These are phyloP conservation scores for Thalassiosira hispida DNA, from an alignment of 352 stramenopile species.

Conservation along the genomic window DNA sequence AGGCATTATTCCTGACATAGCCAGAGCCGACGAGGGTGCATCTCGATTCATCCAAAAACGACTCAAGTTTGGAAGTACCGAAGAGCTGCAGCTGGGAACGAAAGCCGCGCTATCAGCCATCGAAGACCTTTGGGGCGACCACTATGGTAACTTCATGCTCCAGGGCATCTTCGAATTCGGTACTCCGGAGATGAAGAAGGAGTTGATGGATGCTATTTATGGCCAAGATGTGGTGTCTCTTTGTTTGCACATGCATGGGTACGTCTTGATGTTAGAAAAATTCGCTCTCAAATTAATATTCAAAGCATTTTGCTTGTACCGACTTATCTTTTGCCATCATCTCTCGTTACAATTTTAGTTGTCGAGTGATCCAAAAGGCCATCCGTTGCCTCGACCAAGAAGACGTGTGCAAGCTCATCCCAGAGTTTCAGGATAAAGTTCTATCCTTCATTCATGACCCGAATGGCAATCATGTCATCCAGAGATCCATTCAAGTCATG, in stretches of 20 bases:
- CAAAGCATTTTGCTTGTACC: neutral
- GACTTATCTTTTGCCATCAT: no score
- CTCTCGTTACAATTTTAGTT: no score
- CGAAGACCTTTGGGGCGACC: slow-evolving; percentile 15
- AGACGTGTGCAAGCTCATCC: slow-evolving; percentile 38
- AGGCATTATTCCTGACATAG: slow-evolving; percentile 24
- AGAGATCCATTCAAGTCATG: slow-evolving; percentile 49
- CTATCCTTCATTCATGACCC: slow-evolving; percentile 38
- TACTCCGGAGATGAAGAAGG: slow-evolving; percentile 25
- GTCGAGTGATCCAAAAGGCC: slow-evolving; percentile 45
- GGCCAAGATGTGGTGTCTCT: slow-evolving; percentile 31
- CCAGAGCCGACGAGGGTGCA: slow-evolving; percentile 14
- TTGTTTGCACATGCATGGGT: slow-evolving; percentile 42
- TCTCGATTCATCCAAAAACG: slow-evolving; percentile 35
- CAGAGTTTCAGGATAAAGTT: slow-evolving; percentile 32
- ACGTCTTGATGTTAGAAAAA: slow-evolving; percentile 8
- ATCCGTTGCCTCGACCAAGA: slow-evolving; percentile 34
- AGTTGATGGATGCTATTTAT: slow-evolving; percentile 40
- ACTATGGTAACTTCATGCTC: slow-evolving; percentile 26
- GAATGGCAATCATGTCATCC: slow-evolving; percentile 48
- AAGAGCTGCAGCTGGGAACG: slow-evolving; percentile 13
- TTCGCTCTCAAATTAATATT: neutral
- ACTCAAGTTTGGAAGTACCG: slow-evolving; percentile 8
- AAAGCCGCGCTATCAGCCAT: slow-evolving; percentile 5
- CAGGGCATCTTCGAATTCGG: slow-evolving; percentile 35